phyloP scores from a whole-genome alignment of 148 eudicot species.

The Pouteria glomerata region DNA sequence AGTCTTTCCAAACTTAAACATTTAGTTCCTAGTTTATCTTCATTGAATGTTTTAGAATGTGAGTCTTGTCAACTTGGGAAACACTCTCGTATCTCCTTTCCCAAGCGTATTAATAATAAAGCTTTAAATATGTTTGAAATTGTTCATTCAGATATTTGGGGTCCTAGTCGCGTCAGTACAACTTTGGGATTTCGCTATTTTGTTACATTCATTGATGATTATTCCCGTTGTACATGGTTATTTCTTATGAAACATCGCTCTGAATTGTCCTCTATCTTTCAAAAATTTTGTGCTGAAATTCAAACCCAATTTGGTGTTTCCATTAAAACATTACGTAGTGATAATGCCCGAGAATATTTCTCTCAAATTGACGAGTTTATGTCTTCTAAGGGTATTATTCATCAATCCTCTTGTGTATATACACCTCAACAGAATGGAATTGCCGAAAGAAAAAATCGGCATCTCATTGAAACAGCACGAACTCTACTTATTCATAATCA shows the following conservation, averaged over 20 bases:
- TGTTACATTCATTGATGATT: not conserved
- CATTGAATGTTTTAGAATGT: not conserved
- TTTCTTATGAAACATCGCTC: too few relatives aligned
- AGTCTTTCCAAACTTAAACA: not conserved
- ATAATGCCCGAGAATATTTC: not conserved
- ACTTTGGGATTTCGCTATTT: not conserved
- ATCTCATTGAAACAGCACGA: not conserved
- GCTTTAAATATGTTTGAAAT: not conserved
- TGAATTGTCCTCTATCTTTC: too few relatives aligned
- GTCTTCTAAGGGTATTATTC: not conserved
- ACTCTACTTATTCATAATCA: not conserved
- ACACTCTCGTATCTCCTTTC: not conserved
- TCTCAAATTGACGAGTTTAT: not conserved
- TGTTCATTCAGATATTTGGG: not conserved
- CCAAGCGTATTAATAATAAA: not conserved
- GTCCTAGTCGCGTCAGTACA: not conserved
- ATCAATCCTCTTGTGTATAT: not conserved
- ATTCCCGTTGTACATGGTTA: too few relatives aligned
- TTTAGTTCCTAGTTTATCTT: not conserved
- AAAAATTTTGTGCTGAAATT: not conserved
- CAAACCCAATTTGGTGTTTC: not conserved
- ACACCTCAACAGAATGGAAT: not conserved
- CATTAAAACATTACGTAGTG: not conserved
- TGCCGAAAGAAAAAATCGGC: not conserved
- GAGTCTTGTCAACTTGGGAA: not conserved